These are phyloP conservation scores for Diospyros kaki DNA, from an alignment of 148 eudicot genomes.

Conservation along the genomic window DNA sequence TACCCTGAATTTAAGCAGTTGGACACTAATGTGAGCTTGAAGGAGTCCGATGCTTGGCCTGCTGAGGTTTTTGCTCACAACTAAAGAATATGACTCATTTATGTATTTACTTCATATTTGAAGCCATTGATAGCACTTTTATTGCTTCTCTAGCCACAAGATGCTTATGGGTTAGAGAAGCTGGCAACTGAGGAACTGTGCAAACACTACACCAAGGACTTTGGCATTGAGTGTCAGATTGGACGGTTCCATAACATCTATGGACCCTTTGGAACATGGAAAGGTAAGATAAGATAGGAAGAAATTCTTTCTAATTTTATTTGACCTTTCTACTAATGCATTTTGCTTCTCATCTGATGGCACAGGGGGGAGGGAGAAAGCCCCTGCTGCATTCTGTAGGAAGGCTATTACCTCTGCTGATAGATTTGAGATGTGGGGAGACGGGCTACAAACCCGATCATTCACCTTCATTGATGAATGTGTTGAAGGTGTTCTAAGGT, in stretches of 20 bases:
- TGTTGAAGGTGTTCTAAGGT: constrained; percentile 56
- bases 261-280: constrained; percentile 58
- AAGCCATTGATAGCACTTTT: not conserved
- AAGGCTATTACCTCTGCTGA: constrained; percentile 42
- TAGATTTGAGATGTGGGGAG: constrained; percentile 64
- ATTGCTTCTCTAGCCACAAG: constrained; percentile 28
- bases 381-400: constrained; percentile 59
- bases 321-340: not conserved
- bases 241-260: constrained; percentile 60
- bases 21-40: constrained; percentile 58
- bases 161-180: constrained; percentile 39
- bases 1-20: constrained; percentile 60
- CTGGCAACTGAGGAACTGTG: constrained; percentile 38
- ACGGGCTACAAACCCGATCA: constrained; percentile 53
- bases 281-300: constrained; percentile 23
- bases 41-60: constrained; percentile 61
- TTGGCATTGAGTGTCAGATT: constrained; percentile 37
- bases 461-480: constrained; percentile 62
- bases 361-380: constrained; percentile 57
- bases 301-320: not conserved
- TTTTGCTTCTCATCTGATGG: constrained; percentile 3
- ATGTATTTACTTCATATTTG: not conserved
- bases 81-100: not conserved
- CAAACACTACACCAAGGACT: constrained; percentile 38
- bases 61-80: constrained; percentile 34